Percentiles rank a stretch among this genome's conserved stretches.
Evolutionary conservation across 2,329 filamentous ascomycete species (phyloP).

Genomic region (Thielaviopsis populi): DNA sequence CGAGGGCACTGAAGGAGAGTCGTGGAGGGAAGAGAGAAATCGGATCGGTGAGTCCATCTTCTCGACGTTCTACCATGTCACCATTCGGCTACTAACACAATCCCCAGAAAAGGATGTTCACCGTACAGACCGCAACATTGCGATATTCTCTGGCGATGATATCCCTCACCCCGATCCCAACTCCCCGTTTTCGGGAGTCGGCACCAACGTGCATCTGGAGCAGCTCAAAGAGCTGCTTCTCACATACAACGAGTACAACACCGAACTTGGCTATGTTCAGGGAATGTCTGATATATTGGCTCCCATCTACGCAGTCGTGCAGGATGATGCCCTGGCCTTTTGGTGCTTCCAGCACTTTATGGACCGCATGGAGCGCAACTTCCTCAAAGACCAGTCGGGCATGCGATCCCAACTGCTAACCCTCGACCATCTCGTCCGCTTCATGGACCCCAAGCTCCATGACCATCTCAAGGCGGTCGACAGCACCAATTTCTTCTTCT

Average conservation of each 20-base stretch:
- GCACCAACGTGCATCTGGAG: constrained; percentile 94
- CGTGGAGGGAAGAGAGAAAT: constrained; percentile 89
- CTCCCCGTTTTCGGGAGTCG: constrained; percentile 80
- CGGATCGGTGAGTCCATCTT: constrained; percentile 60
- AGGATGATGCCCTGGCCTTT: constrained; percentile 92
- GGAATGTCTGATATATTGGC: constrained; percentile 96
- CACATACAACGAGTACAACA: constrained; percentile 97
- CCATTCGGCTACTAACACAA: constrained; percentile 17
- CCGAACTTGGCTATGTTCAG: constrained; percentile 88
- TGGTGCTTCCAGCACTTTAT: constrained; percentile 96
- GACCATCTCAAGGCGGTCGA: constrained; percentile 78
- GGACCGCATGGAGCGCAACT: constrained; percentile 96
- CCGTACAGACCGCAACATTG: constrained; percentile 83
- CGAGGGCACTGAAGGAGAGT: constrained; percentile 70
- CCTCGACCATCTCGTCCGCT: constrained; percentile 85
- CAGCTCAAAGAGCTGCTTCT: constrained; percentile 99
- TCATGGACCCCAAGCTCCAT: constrained; percentile 93
- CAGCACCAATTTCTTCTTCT: constrained; percentile 98
- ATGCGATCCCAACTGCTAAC: constrained; percentile 87
- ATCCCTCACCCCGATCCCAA: constrained; percentile 92
- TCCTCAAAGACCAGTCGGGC: constrained; percentile 84
- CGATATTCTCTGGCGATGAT: constrained; percentile 92
- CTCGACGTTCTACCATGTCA: neutral
- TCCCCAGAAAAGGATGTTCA: constrained; percentile 90
- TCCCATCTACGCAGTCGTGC: constrained; percentile 90